Percentiles rank a stretch among this genome's conserved stretches.
These are phyloP conservation scores for Kuraishia ogatae DNA, from an alignment of 805 yeast species.

Conservation along the genomic window DNA sequence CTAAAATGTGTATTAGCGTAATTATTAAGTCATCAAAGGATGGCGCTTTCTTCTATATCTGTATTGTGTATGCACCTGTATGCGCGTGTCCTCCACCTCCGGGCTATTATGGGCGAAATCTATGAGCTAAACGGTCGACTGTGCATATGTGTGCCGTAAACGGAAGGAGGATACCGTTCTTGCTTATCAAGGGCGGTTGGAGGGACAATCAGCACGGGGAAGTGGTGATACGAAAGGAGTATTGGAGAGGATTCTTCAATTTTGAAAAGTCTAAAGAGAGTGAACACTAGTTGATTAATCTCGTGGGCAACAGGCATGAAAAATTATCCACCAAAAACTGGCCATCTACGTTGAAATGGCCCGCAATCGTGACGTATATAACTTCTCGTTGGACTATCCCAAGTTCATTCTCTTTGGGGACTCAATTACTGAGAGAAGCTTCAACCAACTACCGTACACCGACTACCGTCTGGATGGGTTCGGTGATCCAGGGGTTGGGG, in stretches of 20 bases:
- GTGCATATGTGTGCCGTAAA: background rate
- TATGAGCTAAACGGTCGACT: background rate
- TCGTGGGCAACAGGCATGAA: too few relatives aligned
- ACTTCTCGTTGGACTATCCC: background rate
- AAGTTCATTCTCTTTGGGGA: conserved; percentile 22
- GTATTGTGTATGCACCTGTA: background rate
- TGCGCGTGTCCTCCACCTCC: background rate
- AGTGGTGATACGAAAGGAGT: too few relatives aligned
- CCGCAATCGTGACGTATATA: background rate
- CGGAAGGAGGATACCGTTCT: background rate
- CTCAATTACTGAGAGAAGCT: conserved; percentile 25
- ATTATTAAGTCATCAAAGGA: too few relatives aligned
- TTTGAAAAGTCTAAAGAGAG: too few relatives aligned
- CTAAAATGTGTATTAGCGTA: too few relatives aligned
- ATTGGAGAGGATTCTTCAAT: too few relatives aligned
- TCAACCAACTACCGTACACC: conserved; percentile 9
- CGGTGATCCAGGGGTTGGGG: background rate
- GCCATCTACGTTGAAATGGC: background rate
- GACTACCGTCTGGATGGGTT: background rate
- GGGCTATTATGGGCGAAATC: background rate
- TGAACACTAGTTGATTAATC: too few relatives aligned
- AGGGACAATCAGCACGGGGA: background rate
- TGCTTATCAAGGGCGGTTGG: background rate
- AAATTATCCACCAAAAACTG: too few relatives aligned
- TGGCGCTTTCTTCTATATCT: too few relatives aligned